phyloP scores from a whole-genome alignment of 2,329 filamentous ascomycete genomes.

The Aspergillus piperis region DNA sequence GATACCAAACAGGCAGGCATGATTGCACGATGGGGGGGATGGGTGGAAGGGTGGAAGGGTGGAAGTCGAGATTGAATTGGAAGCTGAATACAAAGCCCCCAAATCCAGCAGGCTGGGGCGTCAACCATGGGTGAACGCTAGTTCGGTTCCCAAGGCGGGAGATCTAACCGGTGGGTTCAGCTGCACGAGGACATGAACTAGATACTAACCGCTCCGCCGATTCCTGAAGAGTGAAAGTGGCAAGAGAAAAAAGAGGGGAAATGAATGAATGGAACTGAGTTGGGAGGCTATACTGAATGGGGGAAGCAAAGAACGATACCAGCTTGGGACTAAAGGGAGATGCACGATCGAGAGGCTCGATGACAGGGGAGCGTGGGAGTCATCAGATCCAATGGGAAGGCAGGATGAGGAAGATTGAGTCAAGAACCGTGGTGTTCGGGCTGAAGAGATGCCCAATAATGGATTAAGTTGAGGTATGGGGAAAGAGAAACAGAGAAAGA shows the following conservation, averaged over 20 bases:
- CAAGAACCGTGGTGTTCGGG: constrained; percentile 7
- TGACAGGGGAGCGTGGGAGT: constrained; percentile 4
- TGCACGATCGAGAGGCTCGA: neutral
- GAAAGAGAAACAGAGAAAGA: neutral
- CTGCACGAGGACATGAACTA: constrained; percentile 9
- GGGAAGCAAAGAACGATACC: no score
- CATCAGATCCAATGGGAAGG: constrained; percentile 11
- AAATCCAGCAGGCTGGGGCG: neutral
- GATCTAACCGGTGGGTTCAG: constrained; percentile 15
- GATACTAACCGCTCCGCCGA: no score
- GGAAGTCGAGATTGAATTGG: neutral
- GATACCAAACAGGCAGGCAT: neutral
- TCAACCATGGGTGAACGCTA: constrained; percentile 7
- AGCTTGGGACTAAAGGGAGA: no score
- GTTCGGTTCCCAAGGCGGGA: constrained; percentile 11
- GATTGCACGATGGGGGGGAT: neutral
- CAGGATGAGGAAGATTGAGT: neutral
- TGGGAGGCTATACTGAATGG: no score
- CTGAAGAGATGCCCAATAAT: constrained; percentile 18
- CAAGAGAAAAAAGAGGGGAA: no score
- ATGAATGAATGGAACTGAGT: neutral
- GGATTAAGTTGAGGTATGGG: constrained; percentile 18
- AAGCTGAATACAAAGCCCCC: neutral
- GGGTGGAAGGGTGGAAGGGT: neutral
- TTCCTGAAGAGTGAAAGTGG: constrained; percentile 8